Conservation (phyloP, 805 yeast species). For the Saccharomycopsis capsularis region DNA sequence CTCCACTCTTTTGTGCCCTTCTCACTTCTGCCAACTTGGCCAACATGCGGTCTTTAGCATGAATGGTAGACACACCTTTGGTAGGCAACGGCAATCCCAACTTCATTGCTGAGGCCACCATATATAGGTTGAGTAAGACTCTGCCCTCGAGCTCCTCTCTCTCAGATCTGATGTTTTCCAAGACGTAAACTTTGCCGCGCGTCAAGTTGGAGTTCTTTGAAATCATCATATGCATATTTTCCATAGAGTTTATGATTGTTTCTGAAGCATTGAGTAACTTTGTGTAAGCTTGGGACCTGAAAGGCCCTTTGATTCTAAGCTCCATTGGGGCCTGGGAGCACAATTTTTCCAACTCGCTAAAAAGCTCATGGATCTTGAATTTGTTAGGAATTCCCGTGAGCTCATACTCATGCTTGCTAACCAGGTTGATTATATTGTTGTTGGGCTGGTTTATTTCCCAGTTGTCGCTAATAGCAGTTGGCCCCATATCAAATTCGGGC, state of each 20-base stretch:
- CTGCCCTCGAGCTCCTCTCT: slow-evolving; percentile 65
- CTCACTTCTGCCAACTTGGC: slow-evolving; percentile 58
- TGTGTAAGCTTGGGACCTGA: slow-evolving; percentile 48
- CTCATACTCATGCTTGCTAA: background rate
- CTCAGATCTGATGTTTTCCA: slow-evolving; percentile 48
- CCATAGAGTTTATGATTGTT: slow-evolving; percentile 64
- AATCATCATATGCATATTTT: slow-evolving; percentile 64
- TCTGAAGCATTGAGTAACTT: slow-evolving; percentile 50
- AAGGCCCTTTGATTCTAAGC: slow-evolving; percentile 65
- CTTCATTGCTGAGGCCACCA: slow-evolving; percentile 68
- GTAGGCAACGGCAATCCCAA: slow-evolving; percentile 73
- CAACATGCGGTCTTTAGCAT: slow-evolving; percentile 63
- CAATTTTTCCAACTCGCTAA: slow-evolving; percentile 53
- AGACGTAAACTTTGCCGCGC: slow-evolving; percentile 43
- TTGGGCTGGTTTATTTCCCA: background rate
- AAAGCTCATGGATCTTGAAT: slow-evolving; percentile 37
- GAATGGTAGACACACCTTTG: slow-evolving; percentile 70
- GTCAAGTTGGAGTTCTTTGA: slow-evolving; percentile 51
- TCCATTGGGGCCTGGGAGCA: slow-evolving; percentile 71
- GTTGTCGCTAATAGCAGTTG: background rate
- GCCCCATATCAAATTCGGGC: background rate
- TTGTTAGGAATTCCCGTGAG: slow-evolving; percentile 20
- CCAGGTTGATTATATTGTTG: background rate
- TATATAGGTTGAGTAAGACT: slow-evolving; percentile 68
- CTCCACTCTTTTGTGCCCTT: slow-evolving; percentile 27